Percentiles rank a stretch among this genome's conserved stretches.
These are phyloP conservation scores for Taiwanofungus camphoratus DNA, from an alignment of 1,284 basidiomycete species.

Conservation along the genomic window DNA sequence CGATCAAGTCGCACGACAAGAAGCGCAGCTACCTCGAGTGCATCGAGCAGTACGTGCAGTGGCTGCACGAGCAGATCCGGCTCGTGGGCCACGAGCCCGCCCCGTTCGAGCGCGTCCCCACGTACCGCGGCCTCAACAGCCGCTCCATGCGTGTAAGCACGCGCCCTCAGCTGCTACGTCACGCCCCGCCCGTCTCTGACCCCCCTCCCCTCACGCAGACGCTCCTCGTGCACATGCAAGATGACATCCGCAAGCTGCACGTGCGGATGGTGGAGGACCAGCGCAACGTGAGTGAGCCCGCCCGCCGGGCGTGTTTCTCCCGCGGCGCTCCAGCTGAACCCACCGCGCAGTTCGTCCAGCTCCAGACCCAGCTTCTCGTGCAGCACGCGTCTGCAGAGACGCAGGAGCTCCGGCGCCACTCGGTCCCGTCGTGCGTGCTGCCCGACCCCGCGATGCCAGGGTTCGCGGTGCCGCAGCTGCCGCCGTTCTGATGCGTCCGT, in stretches of 20 bases:
- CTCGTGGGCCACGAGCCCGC: slow-evolving; percentile 44
- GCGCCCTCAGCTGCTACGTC: not conserved
- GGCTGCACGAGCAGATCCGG: slow-evolving; percentile 54
- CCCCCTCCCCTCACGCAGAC: slow-evolving; percentile 24
- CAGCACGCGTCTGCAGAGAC: slow-evolving; percentile 11
- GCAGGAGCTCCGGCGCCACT: slow-evolving; percentile 14
- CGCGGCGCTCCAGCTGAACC: not conserved
- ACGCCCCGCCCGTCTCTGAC: too few relatives aligned
- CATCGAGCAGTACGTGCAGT: slow-evolving; percentile 62
- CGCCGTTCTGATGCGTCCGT: not conserved
- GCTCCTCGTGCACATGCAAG: slow-evolving; percentile 62
- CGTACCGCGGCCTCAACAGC: slow-evolving; percentile 52
- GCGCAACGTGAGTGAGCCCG: slow-evolving; percentile 43
- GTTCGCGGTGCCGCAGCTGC: slow-evolving; percentile 1
- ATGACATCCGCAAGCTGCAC: slow-evolving; percentile 43
- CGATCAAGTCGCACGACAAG: slow-evolving; percentile 70
- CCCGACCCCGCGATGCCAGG: slow-evolving; percentile 5
- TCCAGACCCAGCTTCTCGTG: slow-evolving; percentile 19
- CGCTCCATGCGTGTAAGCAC: slow-evolving; percentile 45
- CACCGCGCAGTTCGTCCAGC: slow-evolving; percentile 23
- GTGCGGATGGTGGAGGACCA: slow-evolving; percentile 45
- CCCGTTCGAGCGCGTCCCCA: slow-evolving; percentile 46
- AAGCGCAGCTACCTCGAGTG: slow-evolving; percentile 68
- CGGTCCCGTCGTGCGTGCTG: slow-evolving; percentile 13
- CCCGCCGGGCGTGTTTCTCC: too few relatives aligned